phyloP scores from a whole-genome alignment of 768 basidiomycete species.

The Galerina marginata region DNA sequence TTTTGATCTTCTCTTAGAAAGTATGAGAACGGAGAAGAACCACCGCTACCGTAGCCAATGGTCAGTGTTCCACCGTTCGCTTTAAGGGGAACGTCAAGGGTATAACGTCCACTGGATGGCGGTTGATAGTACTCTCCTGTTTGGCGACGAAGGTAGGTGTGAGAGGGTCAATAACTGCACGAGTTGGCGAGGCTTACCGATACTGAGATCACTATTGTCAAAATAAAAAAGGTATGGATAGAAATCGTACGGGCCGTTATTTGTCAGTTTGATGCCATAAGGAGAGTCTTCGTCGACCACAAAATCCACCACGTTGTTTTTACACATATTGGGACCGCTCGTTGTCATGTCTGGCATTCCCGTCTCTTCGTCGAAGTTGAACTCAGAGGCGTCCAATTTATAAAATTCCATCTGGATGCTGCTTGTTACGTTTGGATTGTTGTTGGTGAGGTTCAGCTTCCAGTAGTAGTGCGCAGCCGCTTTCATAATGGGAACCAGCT shows the following conservation, averaged over 20 bases:
- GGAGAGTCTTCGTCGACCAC: constrained; percentile 15
- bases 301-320: constrained; percentile 11
- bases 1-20: constrained; percentile 17
- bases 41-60: constrained; percentile 20
- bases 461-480: constrained; percentile 17
- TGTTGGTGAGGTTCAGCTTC: constrained; percentile 17
- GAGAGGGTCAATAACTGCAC: neutral
- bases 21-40: constrained; percentile 13
- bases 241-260: constrained; percentile 15
- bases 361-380: neutral
- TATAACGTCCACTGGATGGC: neutral
- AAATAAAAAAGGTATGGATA: constrained; percentile 24
- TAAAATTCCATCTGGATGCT: constrained; percentile 13
- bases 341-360: constrained; percentile 3
- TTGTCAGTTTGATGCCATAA: constrained; percentile 20
- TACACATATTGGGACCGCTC: constrained; percentile 12
- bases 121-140: constrained; percentile 17
- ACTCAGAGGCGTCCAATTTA: neutral
- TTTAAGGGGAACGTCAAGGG: constrained; percentile 14
- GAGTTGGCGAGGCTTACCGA: constrained; percentile 7
- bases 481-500: constrained; percentile 11
- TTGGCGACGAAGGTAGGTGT: neutral
- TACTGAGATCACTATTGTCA: constrained; percentile 22
- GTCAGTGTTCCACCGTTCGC: constrained; percentile 16
- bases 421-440: neutral